Evolutionary conservation across 1,139 yeast species (phyloP), one percentile per base, ranked within the genome.

Genomic region (Candida neerlandica): DNA sequence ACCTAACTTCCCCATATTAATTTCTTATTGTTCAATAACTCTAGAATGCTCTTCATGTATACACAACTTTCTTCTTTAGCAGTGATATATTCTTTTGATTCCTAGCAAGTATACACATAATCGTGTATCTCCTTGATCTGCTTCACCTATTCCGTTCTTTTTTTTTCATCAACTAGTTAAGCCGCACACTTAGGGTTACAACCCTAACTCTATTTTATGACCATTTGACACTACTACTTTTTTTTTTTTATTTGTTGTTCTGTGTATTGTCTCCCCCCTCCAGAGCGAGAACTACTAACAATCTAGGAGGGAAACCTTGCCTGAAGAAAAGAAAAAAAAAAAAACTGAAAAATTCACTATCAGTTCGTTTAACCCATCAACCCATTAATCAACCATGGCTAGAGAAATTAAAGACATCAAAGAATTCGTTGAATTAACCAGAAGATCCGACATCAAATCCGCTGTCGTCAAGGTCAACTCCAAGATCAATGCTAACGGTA

Each of bases 391-490:
- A 50, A 54, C 47, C 48, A 57, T 57, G 60, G 60, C 60, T 46
- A 75, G 70, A 69, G 96, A 92, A 86, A 87, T 92, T 74, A 89
- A 89, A 74, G 97, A 92, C 80, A 91, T 94, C 82, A 94, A 94
- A 82, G 89, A 89, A 81, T 91, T 94, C 84, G 92, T 94, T 78
- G 97, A 90, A 81, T 87, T 91, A 77, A 92, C 98, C 74, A 89
- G 96, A 84, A 86, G 98, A 85, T 83, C 92, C 71, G 99, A 92
- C 84, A 92, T 94, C 75, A 85, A 85, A 80, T 78, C 89, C 60
- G 97, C 96, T 67, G 86, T 92, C 73, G 86, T 90, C 80, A 89
- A 87, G 83, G 81, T 83, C 74, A 89, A 91, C 92, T 80, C 85
- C 81, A 90, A 90, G 83, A 66, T 85, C 70, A 85, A 85, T 80